Evolutionary conservation across 108 stramenopile species (phyloP), one percentile per base, ranked within the genome.

Genomic region (Pseudonitzschia multistriata): DNA sequence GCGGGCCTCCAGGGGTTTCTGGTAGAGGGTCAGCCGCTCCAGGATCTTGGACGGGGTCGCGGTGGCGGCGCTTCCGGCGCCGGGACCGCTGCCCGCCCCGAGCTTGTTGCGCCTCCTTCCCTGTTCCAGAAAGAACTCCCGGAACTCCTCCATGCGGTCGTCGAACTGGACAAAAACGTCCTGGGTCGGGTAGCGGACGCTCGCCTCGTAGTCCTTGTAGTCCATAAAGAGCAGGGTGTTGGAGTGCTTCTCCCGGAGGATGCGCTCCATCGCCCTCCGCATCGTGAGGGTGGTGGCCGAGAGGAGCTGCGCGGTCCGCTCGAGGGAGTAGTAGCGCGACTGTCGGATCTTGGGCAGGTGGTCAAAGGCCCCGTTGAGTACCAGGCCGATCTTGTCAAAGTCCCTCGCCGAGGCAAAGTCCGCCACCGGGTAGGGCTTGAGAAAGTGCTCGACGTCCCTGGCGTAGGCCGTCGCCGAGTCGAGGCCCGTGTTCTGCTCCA

Each of bases 401-500:
- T 88, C 87, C 40, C 91, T 48, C 0, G 96, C 94, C 13, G 92
- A 70, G 33, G 90, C 88, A 24, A 97, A 81, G 0, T 77, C 69
- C 15, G 76, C 79, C 0, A 93, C 78, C 33, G 96, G 97, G 59
- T 94, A 96, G 11, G 68, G 55, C 56, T 83, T 79, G n/a, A 98
- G 78, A 75, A 95, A 96, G 61, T 84, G 81, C 29, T 84, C 85
- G 8, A 95, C 85, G 71, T 96, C 96, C 5, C 72, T 62, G 3
- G 83, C 71, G 49, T 83, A 78, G 29, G 77, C 66, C n/a, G 85
- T 54, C 2, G 97, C 92, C 42, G 74, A 78, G 45, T 88, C 89
- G 57, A 97, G 66, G 5, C 93, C 92, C 15, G 94, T 95, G 75
- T 94, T 90, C 47, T 90, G 91, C 70, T 97, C 92, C 47, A 97